Base-by-base conservation (phyloP, 2,329 filamentous ascomycete genomes). In the Aschersonia sp. region DNA sequence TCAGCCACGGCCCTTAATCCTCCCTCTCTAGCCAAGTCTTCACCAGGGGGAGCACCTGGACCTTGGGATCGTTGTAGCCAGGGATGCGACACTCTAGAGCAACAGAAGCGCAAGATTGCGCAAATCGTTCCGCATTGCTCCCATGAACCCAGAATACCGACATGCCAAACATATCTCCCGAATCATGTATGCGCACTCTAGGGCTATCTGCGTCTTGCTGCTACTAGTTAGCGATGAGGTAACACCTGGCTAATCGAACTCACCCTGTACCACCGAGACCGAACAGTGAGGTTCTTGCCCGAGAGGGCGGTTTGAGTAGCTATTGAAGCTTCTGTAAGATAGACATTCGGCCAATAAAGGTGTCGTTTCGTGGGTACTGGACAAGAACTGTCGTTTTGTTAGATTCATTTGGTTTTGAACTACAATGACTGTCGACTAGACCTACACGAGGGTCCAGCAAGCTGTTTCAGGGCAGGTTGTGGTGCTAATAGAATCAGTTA, bases 71-170 rank as follows among this genome's bases (percentile, higher is more conserved):
- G 5, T 65, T 53, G 5, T 61, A 56, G 5, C 58, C 59, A 2
- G 53, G 37, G 1, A 64, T 43, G 0, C 53, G 44, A 2, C 66
- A 55, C 41, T 46, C n/a, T 12, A 48, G 46, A 4, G 58, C 66
- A 31, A 67, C 65, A 0, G 59, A 48, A 7, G 32, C 52, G 46
- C 66, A 70, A 8, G 59, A 60, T 35, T 62, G 56, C 32, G 66
- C 58, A 31, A 69, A 61, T 12, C 32, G 58, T 1, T 53, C 52
- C 2, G 40, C 32, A 50, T 56, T 55, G 4, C 58, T 45, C 4
- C 58, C 59, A 1, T 61, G 58, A 5, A 70, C 59, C 66, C 65
- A 71, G 52, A 70, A 66, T n/a, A 71, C 50, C 0, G 60, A 66
- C 49, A 58, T 64, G n/a, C 61, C 51, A 0, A 55, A 37, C 57